Base-by-base conservation (phyloP, 257 asterid species). In the Sherardia arvensis region DNA sequence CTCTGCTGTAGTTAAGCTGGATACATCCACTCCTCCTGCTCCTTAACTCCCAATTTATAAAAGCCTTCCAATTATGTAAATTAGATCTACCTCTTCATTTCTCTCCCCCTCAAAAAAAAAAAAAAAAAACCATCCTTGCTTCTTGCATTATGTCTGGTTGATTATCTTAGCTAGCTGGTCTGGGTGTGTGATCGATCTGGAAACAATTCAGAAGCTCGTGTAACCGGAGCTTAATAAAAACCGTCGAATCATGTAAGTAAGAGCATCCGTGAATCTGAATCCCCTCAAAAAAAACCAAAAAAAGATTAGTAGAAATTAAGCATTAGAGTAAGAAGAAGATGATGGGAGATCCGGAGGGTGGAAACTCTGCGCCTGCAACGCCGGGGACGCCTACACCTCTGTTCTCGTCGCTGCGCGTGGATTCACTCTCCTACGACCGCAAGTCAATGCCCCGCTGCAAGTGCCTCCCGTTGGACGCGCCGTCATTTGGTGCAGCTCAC, bases 381-480 rank as follows among this genome's bases (percentile, higher is more conserved):
- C 98, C 98, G 10, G 97, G 95, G 8, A 88, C 98, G 3, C 98
- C 96, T 8, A 74, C 90, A 10, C 95, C 95, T 30, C 72, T 86
- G 54, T 78, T 86, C 70, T 26, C 88, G 30, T 72, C 87, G 55
- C 32, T 70, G 34, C 75, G 94, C 7, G 79, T 88, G 74, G 98
- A 91, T 55, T 91, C 96, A 4, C 43, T 82, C 61, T 81, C 89
- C 0, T 86, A 69, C 32, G 96, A 88, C 53, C 86, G 98, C 59
- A 88, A 84, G 86, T 88, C 96, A 69, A 88, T 86, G 98, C 91
- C 95, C 33, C 84, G 95, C 59, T 86, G 98, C 85, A 84, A 80
- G 85, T 91, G 98, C 78, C 66, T 91, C 62, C 98, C 98, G 0
- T 3, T 91, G 27, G 84, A 76, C 40, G 90, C 78, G 29, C 78